These are phyloP conservation scores for Mycena sp. DNA, from an alignment of 1,284 basidiomycete species.

Conservation along the genomic window DNA sequence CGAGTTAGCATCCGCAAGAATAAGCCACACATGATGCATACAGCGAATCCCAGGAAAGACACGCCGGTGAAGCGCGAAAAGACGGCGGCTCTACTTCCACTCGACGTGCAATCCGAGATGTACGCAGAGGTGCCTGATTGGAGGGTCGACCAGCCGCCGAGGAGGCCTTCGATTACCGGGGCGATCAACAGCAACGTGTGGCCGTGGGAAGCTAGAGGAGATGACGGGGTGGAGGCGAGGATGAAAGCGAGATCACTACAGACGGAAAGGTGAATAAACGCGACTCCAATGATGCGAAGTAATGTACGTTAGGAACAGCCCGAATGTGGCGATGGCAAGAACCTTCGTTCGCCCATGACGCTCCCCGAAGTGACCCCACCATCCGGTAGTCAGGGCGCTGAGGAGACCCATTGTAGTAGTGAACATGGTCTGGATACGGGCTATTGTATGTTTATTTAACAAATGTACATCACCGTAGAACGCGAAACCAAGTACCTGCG, in stretches of 20 bases:
- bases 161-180: conserved; percentile 82
- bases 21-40: conserved; percentile 60
- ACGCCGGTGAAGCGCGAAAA: conserved; percentile 84
- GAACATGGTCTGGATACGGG: conserved; percentile 43
- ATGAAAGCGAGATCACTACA: conserved; percentile 81
- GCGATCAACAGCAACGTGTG: conserved; percentile 84
- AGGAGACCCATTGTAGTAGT: conserved; percentile 59
- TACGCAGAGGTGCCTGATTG: conserved; percentile 86
- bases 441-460: conserved; percentile 16
- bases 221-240: conserved; percentile 77
- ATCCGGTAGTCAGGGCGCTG: conserved; percentile 57
- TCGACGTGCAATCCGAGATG: conserved; percentile 86
- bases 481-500: conserved; percentile 37
- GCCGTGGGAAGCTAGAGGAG: conserved; percentile 69
- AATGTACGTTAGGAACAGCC: conserved; percentile 52
- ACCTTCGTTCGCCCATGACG: conserved; percentile 56
- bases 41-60: conserved; percentile 74
- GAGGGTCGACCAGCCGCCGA: conserved; percentile 89
- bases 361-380: conserved; percentile 58
- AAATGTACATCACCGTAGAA: neutral
- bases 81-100: conserved; percentile 82
- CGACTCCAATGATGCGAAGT: neutral
- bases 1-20: neutral
- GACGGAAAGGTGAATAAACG: conserved; percentile 25
- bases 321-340: conserved; percentile 51